Percentiles rank a stretch among this genome's conserved stretches.
These are phyloP conservation scores for Cyberlindnera petersonii DNA, from an alignment of 805 yeast genomes.

Conservation along the genomic window DNA sequence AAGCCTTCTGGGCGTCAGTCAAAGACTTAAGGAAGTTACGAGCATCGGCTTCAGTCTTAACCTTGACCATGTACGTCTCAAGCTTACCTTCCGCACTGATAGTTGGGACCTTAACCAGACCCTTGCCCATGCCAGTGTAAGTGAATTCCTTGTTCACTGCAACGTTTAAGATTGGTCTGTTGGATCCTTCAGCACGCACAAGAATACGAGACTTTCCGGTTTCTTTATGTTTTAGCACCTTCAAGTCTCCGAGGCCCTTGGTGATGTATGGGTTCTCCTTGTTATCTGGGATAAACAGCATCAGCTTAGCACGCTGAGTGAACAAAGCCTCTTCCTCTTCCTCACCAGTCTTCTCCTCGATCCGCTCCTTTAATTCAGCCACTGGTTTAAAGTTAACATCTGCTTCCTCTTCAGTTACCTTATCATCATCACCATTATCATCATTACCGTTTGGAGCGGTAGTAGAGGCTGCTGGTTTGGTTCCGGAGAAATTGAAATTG, in stretches of 20 bases:
- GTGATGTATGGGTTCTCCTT: conserved; percentile 44
- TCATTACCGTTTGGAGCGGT: conserved; percentile 20
- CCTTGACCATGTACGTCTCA: conserved; percentile 66
- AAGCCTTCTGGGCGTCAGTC: conserved; percentile 15
- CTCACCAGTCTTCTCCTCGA: conserved; percentile 72
- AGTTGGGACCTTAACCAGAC: conserved; percentile 64
- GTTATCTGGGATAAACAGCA: conserved; percentile 51
- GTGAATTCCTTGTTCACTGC: conserved; percentile 52
- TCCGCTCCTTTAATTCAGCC: conserved; percentile 44
- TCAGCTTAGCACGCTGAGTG: conserved; percentile 68
- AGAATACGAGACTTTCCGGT: conserved; percentile 64
- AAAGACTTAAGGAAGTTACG: conserved; percentile 41
- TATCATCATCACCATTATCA: conserved; percentile 30
- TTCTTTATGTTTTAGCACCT: conserved; percentile 57
- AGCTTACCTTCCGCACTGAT: conserved; percentile 51
- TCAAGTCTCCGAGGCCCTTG: conserved; percentile 80
- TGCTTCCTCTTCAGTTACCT: conserved; percentile 41
- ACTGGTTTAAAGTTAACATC: conserved; percentile 45
- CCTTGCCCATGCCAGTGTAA: conserved; percentile 61
- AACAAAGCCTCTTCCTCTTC: conserved; percentile 67
- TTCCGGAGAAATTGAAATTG: conserved; percentile 22
- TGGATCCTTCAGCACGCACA: conserved; percentile 86
- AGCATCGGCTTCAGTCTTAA: conserved; percentile 74
- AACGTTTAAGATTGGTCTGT: conserved; percentile 70
- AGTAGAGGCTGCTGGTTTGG: conserved; percentile 17